Evolutionary conservation across 2,329 filamentous ascomycete species (phyloP), one percentile per base, ranked within the genome.

Genomic region (Talaromyces sp.): DNA sequence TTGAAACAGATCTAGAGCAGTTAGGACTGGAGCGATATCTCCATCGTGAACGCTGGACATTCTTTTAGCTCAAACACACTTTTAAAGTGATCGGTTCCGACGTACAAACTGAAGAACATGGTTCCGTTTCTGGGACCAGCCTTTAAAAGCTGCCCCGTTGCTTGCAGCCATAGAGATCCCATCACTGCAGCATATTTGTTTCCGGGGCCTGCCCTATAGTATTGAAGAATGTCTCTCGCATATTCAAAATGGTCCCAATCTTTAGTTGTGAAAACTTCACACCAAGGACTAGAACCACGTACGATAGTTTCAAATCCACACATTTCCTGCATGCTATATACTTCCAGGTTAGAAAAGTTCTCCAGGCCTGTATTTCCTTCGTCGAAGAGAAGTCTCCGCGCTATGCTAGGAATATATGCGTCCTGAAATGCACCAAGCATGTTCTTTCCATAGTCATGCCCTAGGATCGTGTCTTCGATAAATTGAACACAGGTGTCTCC

Each of bases 251-350:
- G 69, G 13, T 79, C 69, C 77, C 83, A 85, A 53, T 86, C 83
- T 1, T 80, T 70, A 32, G 74, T 72, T 0, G 78, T 81, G 68
- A 86, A 86, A 9, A 84, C 75, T 58, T 80, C 70, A 64, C 83
- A 86, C 83, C 83, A 86, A 6, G 76, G 75, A 67, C 82, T 84
- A 24, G 70, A 73, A 7, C 83, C 84, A 60, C 80, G 77, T 0
- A 80, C 79, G 2, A 81, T 78, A 0, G 76, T 82, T 69, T 86
- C 84, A 64, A 86, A 86, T 1, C 82, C 84, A 67, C 84, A 86
- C 74, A 85, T 80, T 64, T 86, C 82, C 68, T 86, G 84, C 84
- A 86, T 86, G 61, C 79, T 76, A 65, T 81, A 86, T 41, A 86
- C 69, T 58, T 86, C 82, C 3, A 73, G 66, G 52, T 78, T 73